Base-by-base conservation (phyloP, 2,329 filamentous ascomycete species). In the Sporothrix sp. region DNA sequence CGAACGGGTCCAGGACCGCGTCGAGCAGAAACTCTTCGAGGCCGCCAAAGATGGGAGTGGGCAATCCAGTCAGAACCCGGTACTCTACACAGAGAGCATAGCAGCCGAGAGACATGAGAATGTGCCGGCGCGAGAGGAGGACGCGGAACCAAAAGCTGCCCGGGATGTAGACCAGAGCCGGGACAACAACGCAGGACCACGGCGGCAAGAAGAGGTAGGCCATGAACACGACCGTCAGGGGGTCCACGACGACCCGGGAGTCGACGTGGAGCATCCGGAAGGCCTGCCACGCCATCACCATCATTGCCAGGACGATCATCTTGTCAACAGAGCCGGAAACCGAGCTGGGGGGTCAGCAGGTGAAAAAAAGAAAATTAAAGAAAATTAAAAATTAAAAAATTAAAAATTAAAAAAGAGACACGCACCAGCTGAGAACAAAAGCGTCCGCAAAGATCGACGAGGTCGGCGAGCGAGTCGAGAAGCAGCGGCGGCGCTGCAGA, bases 81-180 rank as follows among this genome's bases (percentile, higher is more conserved):
- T 20, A 9, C 45, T 9, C 18, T 10, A 18, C 4, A 16, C 16
- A 32, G 7, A 48, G 18, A 18, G 20, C 33, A 39, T 14, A 39
- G 36, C 8, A 14, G 10, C 23, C 35, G 35, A 48, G 16, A n/a
- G 4, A 13, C 2, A 48, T 39, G 25, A 39, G 45, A 39, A 48
- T 48, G 36, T 38, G 25, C 9, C 45, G 36, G 35, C 45, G 45
- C 25, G 35, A 21, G 35, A 48, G 27, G n/a, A 48, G 10, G 13
- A 18, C 13, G 28, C 10, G 7, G 8, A 32, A 21, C 45, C 45
- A 48, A 13, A 30, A 20, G 25, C 21, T 30, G 35, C 6, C n/a
- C 33, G 35, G 44, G 25, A 38, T 38, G 45, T 27, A 48, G 45
- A 48, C 23, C 16, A 48, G 32, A 47, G 32, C 44, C 44, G 33